Percentiles rank a stretch among this genome's conserved stretches.
Conservation (phyloP, 169 alveolate genomes). For the Plasmodium gonderi region DNA sequence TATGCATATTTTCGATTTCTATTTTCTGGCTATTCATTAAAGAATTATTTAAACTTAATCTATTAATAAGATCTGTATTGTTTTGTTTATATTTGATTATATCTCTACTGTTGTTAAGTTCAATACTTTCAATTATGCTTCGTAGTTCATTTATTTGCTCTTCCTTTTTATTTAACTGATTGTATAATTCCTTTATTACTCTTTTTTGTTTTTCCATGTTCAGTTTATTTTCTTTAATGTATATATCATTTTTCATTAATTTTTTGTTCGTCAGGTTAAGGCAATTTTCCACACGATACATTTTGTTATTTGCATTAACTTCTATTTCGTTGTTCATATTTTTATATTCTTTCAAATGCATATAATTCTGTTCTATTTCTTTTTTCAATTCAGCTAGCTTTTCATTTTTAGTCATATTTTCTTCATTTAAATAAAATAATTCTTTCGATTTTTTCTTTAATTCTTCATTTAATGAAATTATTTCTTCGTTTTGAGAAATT, state of each 20-base stretch:
- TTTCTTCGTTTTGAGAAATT: slow-evolving; percentile 64
- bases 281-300: slow-evolving; percentile 28
- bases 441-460: slow-evolving; percentile 41
- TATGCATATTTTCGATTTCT: slow-evolving; percentile 73
- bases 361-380: slow-evolving; percentile 38
- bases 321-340: slow-evolving; percentile 32
- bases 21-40: slow-evolving; percentile 63
- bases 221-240: slow-evolving; percentile 34
- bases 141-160: slow-evolving; percentile 33
- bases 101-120: slow-evolving; percentile 51
- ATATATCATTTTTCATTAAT: slow-evolving; percentile 28
- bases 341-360: slow-evolving; percentile 27
- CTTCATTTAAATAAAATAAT: slow-evolving; percentile 39
- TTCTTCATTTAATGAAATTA: slow-evolving; percentile 35
- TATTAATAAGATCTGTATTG: slow-evolving; percentile 48
- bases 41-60: slow-evolving; percentile 52
- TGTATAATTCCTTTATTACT: slow-evolving; percentile 61
- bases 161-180: slow-evolving; percentile 54
- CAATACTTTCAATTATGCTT: slow-evolving; percentile 49
- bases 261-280: slow-evolving; percentile 28
- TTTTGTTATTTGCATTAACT: slow-evolving; percentile 37
- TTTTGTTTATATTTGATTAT: slow-evolving; percentile 56
- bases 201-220: slow-evolving; percentile 66
- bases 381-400: slow-evolving; percentile 56
- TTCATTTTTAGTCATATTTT: slow-evolving; percentile 43